Base-by-base conservation (phyloP, 768 basidiomycete species). In the Leccinellum luteum region DNA sequence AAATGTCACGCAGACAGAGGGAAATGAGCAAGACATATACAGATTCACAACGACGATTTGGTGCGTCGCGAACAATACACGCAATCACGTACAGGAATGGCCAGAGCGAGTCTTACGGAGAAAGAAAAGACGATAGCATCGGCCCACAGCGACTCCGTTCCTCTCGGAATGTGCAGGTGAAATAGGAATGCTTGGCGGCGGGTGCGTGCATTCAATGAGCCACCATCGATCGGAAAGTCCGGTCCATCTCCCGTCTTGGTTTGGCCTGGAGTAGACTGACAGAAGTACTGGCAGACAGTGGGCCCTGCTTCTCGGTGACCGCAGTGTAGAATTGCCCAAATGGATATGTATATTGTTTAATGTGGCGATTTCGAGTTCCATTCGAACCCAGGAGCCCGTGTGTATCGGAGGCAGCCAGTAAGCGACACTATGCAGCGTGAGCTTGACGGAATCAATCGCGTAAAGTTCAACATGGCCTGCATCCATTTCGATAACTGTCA, bases 401-500 rank as follows among this genome's bases (percentile, higher is more conserved):
- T 6, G 80, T 73, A 67, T 71, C 64, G 7, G 79, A 60, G 21
- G 80, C 65, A 58, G 81, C 41, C 19, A 43, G 73, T 2, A 77
- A 80, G 51, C 79, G 79, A 19, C 79, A 75, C 59, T 80, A 79
- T 8, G 76, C 78, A 14, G 67, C 62, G 12, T 66, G 70, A n/a
- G 75, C 67, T 23, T 70, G 43, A 77, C 60, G 6, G 63, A 66
- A 52, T 78, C 74, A 1, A 77, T 79, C 1, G 63, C 62, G 15
- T 76, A 61, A 13, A 76, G 76, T 28, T 72, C 59, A 8, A 74
- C 71, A 47, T 72, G 74, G 15, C 75, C 60, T 4, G 75, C 74
- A 44, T 81, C 80, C 14, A 71, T 77, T 59, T 76, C 75, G 35
- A 79, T 75, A 56, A 77, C 68, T 13, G 25, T 68, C 3, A 3